Conservation (phyloP, 805 yeast genomes). For the Debaryomyces castellii region DNA sequence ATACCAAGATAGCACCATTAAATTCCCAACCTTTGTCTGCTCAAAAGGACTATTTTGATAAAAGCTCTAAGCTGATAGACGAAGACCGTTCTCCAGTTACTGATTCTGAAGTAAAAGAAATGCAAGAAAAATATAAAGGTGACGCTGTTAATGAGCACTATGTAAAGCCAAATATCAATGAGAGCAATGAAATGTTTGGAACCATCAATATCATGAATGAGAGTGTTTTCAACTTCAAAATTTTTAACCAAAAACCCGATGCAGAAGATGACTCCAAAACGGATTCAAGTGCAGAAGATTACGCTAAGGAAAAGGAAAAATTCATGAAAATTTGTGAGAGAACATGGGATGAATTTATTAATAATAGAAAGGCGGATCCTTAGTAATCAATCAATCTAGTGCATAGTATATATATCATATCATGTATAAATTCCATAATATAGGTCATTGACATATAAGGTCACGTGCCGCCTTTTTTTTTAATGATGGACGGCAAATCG, state of each 20-base stretch:
- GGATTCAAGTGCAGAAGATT: constrained; percentile 1
- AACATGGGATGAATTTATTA: constrained; percentile 41
- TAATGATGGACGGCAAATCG: background rate
- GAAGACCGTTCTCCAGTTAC: constrained; percentile 30
- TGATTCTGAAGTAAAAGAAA: constrained; percentile 30
- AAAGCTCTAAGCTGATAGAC: constrained; percentile 6
- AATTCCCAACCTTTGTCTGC: constrained; percentile 53
- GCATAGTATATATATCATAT: background rate
- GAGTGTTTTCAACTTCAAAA: constrained; percentile 34
- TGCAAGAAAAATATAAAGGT: constrained; percentile 26
- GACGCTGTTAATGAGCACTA: constrained; percentile 8
- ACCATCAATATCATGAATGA: constrained; percentile 37
- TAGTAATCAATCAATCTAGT: background rate
- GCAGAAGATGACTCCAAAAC: background rate
- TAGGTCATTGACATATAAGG: background rate
- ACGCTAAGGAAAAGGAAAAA: constrained; percentile 32
- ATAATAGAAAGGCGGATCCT: constrained; percentile 5
- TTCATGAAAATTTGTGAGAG: constrained; percentile 44
- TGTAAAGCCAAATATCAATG: constrained; percentile 2
- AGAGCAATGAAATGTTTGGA: constrained; percentile 29
- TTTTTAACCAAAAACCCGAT: constrained; percentile 16
- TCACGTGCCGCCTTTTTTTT: background rate
- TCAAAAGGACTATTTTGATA: constrained; percentile 39
- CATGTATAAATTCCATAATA: too few relatives aligned
- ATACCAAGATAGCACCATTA: constrained; percentile 47